These are phyloP conservation scores for Meyerozyma sp. DNA, from an alignment of 1,139 yeast genomes.

Conservation along the genomic window DNA sequence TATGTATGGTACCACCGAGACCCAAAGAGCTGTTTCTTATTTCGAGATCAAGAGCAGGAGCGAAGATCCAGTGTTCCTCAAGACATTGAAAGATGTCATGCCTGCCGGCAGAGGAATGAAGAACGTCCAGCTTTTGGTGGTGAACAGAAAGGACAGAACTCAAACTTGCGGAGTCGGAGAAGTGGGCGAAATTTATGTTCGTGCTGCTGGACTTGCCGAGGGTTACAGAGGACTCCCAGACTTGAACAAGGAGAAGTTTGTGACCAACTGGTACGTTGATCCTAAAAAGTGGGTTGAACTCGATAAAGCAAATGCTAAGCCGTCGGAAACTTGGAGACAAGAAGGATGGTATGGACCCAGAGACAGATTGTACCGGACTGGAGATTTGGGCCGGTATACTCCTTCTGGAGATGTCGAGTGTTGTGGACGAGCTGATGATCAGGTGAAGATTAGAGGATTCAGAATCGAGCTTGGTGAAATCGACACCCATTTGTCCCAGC, in stretches of 20 bases:
- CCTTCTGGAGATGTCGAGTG: constrained; percentile 98
- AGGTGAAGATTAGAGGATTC: constrained; percentile 96
- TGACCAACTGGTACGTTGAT: constrained; percentile 84
- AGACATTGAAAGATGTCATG: constrained; percentile 87
- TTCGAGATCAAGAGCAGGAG: constrained; percentile 78
- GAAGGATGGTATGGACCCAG: constrained; percentile 90
- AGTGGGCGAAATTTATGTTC: constrained; percentile 95
- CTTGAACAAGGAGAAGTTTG: constrained; percentile 78
- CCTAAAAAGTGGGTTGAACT: constrained; percentile 52
- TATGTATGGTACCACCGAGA: constrained; percentile 99
- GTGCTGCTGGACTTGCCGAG: constrained; percentile 97
- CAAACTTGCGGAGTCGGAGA: constrained; percentile 98
- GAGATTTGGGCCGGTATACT: constrained; percentile 92
- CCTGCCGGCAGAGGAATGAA: constrained; percentile 98
- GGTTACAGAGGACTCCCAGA: constrained; percentile 93
- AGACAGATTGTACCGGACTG: constrained; percentile 93
- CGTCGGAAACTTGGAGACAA: constrained; percentile 65
- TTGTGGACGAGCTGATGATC: constrained; percentile 98
- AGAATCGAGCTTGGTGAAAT: constrained; percentile 97
- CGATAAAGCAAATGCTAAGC: constrained; percentile 36
- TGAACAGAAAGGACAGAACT: constrained; percentile 79
- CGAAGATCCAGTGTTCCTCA: constrained; percentile 67
- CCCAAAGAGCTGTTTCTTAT: constrained; percentile 95
- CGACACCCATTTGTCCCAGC: constrained; percentile 93
- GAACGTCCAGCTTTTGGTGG: constrained; percentile 90